Percentiles rank a stretch among this genome's conserved stretches.
These are phyloP conservation scores for Warburgia ugandensis DNA, from an alignment of 164 flowering plant species.

Conservation along the genomic window DNA sequence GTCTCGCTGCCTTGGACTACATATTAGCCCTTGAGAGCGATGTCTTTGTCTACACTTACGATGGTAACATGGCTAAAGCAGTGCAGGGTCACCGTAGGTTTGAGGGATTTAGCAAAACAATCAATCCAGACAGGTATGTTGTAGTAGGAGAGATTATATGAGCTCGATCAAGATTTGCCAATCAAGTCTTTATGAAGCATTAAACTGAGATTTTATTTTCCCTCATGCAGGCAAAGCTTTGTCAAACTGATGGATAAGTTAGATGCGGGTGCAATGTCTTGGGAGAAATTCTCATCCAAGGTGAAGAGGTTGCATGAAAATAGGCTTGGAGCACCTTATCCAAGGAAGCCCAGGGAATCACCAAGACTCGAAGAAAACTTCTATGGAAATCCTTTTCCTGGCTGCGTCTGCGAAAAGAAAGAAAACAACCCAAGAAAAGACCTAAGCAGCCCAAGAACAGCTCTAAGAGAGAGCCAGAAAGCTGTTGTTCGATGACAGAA, in stretches of 20 bases:
- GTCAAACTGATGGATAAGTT: constrained; percentile 56
- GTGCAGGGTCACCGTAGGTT: constrained; percentile 88
- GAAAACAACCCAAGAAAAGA: too few relatives aligned
- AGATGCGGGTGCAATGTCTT: constrained; percentile 46
- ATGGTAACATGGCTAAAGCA: constrained; percentile 95
- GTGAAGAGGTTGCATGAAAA: constrained; percentile 43
- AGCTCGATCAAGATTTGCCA: too few relatives aligned
- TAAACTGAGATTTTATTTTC: background rate
- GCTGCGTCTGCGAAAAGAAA: constrained; percentile 58
- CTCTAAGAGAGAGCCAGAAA: too few relatives aligned
- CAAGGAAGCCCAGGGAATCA: constrained; percentile 38
- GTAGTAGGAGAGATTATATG: too few relatives aligned
- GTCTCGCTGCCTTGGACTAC: constrained; percentile 85
- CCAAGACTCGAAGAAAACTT: constrained; percentile 75
- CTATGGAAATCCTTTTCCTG: constrained; percentile 79
- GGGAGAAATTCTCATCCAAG: constrained; percentile 51
- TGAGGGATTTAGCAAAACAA: constrained; percentile 74
- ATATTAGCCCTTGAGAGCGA: constrained; percentile 81
- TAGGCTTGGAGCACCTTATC: constrained; percentile 63
- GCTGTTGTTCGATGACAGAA: too few relatives aligned
- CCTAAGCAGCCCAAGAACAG: too few relatives aligned
- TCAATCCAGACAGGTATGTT: constrained; percentile 72
- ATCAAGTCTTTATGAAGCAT: too few relatives aligned
- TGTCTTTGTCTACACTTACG: constrained; percentile 80
- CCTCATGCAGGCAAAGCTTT: constrained; percentile 46